Evolutionary conservation across 2,329 filamentous ascomycete genomes (phyloP).

Genomic region (Alternaria metachromatica): DNA sequence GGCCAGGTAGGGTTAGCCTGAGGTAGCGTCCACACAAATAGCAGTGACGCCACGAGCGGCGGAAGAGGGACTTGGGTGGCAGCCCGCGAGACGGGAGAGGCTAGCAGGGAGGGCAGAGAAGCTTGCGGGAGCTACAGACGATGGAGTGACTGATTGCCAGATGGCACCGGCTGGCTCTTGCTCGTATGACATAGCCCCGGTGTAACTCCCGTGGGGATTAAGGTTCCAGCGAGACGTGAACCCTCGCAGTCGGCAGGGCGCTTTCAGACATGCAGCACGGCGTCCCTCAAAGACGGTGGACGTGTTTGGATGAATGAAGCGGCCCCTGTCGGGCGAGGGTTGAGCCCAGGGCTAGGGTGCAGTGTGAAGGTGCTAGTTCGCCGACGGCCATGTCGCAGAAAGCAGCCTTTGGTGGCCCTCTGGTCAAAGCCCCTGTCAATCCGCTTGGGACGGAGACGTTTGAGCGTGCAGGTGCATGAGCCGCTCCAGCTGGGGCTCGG

Average conservation of each 20-base stretch:
- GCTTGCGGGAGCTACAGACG: constrained; percentile 48
- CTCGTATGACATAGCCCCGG: constrained; percentile 51
- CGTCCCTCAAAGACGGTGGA: neutral
- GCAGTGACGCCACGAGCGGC: constrained; percentile 44
- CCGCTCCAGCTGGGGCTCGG: constrained; percentile 34
- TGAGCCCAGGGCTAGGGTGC: constrained; percentile 4
- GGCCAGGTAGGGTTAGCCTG: constrained; percentile 36
- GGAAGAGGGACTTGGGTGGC: constrained; percentile 37
- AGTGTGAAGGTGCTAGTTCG: constrained; percentile 6
- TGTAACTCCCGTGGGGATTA: constrained; percentile 47
- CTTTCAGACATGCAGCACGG: neutral
- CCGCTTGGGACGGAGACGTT: constrained; percentile 38
- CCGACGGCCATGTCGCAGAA: constrained; percentile 16
- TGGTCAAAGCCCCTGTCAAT: constrained; percentile 21
- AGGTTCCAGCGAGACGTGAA: constrained; percentile 39
- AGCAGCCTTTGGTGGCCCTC: constrained; percentile 20
- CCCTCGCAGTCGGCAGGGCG: constrained; percentile 25
- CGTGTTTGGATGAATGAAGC: neutral
- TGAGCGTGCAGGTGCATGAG: constrained; percentile 33
- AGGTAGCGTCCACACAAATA: constrained; percentile 43
- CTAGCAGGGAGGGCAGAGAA: constrained; percentile 46
- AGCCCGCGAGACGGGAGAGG: constrained; percentile 44
- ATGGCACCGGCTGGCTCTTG: constrained; percentile 39
- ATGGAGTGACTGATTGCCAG: constrained; percentile 43
- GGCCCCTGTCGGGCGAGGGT: constrained; percentile 16